phyloP scores from a whole-genome alignment of 164 flowering plant species.

The Vitis vinifera region ASM3070453v1 NC_081823.1:7854501-7855000 shows the following conservation, averaged over 20 bases:
- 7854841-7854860: constrained; percentile 5
- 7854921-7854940: background rate
- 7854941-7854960: background rate
- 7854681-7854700: too few relatives aligned
- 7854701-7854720: background rate
- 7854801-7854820: constrained; percentile 5
- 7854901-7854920: constrained; percentile 7
- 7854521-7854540: too few relatives aligned
- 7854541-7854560: too few relatives aligned
- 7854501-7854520: too few relatives aligned
- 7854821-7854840: background rate
- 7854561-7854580: too few relatives aligned
- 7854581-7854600: too few relatives aligned
- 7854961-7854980: constrained; percentile 7
- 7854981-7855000: constrained; percentile 17
- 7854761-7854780: background rate
- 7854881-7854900: constrained; percentile 30
- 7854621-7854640: too few relatives aligned
- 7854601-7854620: too few relatives aligned
- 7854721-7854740: background rate
- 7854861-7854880: constrained; percentile 18
- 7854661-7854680: too few relatives aligned
- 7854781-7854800: background rate
- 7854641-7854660: too few relatives aligned
- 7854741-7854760: background rate